Evolutionary conservation across 2,329 filamentous ascomycete genomes (phyloP).

Genomic region (Cytospora mali): DNA sequence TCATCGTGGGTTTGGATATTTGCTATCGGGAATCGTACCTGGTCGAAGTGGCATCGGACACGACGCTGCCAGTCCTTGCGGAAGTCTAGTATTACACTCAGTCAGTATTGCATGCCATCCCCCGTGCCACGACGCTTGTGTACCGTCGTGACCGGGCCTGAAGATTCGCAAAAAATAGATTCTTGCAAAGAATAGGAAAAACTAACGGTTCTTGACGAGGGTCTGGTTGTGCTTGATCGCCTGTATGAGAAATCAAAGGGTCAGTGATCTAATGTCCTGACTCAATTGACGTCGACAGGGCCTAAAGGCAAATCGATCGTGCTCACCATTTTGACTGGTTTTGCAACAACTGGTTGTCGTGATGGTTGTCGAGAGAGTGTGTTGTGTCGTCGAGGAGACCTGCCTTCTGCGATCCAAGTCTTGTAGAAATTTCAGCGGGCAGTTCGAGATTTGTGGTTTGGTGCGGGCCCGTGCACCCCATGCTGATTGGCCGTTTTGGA

Average conservation of each 20-base stretch:
- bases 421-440: slow-evolving; percentile 27
- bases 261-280: slow-evolving; percentile 32
- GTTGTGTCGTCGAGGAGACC: slow-evolving; percentile 27
- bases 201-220: slow-evolving; percentile 92
- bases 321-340: slow-evolving; percentile 57
- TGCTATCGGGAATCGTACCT: slow-evolving; percentile 67
- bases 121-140: not conserved
- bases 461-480: slow-evolving; percentile 14
- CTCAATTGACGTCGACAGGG: slow-evolving; percentile 30
- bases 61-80: slow-evolving; percentile 99
- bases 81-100: slow-evolving; percentile 70
- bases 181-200: slow-evolving; percentile 33
- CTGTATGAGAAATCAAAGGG: slow-evolving; percentile 50
- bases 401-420: slow-evolving; percentile 10
- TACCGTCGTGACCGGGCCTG: slow-evolving; percentile 35
- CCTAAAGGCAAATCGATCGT: slow-evolving; percentile 10
- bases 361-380: slow-evolving; percentile 14
- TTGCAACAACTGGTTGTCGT: slow-evolving; percentile 49
- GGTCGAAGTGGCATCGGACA: slow-evolving; percentile 99
- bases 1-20: slow-evolving; percentile 16
- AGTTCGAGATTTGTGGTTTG: slow-evolving; percentile 26
- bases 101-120: slow-evolving; percentile 37
- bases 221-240: slow-evolving; percentile 99
- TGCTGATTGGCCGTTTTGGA: slow-evolving; percentile 20
- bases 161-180: not conserved